Percentiles rank a stretch among this genome's conserved stretches.
Conservation (phyloP, 1,284 basidiomycete species). For the Ceratorhiza oryzae-sativae region DNA sequence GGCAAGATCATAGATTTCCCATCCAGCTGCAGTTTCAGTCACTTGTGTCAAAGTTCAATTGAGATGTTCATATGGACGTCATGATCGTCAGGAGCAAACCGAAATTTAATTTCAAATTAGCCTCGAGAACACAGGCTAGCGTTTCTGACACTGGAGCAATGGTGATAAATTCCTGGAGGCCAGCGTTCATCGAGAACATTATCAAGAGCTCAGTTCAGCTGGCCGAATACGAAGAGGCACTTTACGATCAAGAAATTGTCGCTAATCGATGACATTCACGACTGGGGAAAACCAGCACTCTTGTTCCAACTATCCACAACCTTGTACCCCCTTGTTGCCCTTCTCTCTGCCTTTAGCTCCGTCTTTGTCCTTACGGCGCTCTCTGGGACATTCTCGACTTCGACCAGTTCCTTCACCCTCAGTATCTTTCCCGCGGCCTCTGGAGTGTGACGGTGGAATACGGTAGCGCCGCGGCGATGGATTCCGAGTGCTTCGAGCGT, state of each 20-base stretch:
- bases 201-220: too few species aligned
- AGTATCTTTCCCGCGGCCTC: slow-evolving; percentile 84
- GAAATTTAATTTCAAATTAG: slow-evolving; percentile 8
- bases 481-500: slow-evolving; percentile 80
- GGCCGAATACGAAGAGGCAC: too few species aligned
- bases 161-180: too few species aligned
- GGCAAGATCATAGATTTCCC: neutral
- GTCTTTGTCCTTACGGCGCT: slow-evolving; percentile 68
- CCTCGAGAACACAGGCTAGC: neutral
- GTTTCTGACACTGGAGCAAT: too few species aligned
- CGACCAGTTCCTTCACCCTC: slow-evolving; percentile 83
- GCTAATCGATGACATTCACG: neutral
- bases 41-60: neutral
- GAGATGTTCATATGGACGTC: neutral
- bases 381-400: slow-evolving; percentile 79
- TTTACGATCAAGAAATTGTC: too few species aligned
- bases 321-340: slow-evolving; percentile 68
- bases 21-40: neutral
- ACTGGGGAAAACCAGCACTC: neutral
- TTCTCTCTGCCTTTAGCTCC: slow-evolving; percentile 68
- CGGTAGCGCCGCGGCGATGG: slow-evolving; percentile 79
- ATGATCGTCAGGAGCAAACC: neutral
- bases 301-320: slow-evolving; percentile 52
- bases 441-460: slow-evolving; percentile 75
- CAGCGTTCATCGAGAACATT: too few species aligned